Conservation (phyloP, 495 filamentous ascomycete genomes). For the Podospora conica region DNA sequence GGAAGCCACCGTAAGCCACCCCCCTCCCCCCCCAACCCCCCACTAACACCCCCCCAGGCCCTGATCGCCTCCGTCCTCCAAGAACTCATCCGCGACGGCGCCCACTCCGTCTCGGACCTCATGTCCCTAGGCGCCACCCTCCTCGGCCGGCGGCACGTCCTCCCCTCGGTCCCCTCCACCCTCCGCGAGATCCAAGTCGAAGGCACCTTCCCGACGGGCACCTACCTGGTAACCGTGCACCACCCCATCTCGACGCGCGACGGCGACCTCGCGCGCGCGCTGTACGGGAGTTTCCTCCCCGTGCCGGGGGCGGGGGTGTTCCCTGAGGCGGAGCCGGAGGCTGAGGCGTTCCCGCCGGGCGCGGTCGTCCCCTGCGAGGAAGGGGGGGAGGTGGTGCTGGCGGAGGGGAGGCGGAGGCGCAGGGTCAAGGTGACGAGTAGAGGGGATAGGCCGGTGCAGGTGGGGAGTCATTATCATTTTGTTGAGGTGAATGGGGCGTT, state of each 20-base stretch:
- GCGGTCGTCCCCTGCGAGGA: constrained; percentile 70
- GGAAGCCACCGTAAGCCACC: constrained; percentile 83
- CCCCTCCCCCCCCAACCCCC: too few species aligned
- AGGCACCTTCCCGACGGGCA: constrained; percentile 85
- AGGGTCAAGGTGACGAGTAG: constrained; percentile 72
- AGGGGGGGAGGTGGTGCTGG: constrained; percentile 67
- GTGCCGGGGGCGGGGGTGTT: constrained; percentile 64
- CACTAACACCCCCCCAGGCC: too few species aligned
- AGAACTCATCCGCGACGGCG: constrained; percentile 96
- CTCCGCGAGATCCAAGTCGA: constrained; percentile 86
- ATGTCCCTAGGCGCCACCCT: constrained; percentile 88
- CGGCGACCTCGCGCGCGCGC: constrained; percentile 74
- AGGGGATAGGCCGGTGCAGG: constrained; percentile 88
- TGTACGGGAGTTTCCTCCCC: constrained; percentile 91
- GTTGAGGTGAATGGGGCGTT: constrained; percentile 88
- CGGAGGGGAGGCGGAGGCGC: constrained; percentile 68
- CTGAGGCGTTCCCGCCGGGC: constrained; percentile 67
- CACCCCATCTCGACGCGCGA: constrained; percentile 83
- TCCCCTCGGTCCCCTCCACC: constrained; percentile 70
- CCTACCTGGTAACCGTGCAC: constrained; percentile 93
- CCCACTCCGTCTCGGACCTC: constrained; percentile 84
- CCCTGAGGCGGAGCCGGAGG: constrained; percentile 50
- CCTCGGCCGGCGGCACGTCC: constrained; percentile 90
- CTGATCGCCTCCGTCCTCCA: constrained; percentile 87
- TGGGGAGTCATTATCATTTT: constrained; percentile 95